phyloP scores from a whole-genome alignment of 306 rosid genomes.

The Coriaria nepalensis region DNA sequence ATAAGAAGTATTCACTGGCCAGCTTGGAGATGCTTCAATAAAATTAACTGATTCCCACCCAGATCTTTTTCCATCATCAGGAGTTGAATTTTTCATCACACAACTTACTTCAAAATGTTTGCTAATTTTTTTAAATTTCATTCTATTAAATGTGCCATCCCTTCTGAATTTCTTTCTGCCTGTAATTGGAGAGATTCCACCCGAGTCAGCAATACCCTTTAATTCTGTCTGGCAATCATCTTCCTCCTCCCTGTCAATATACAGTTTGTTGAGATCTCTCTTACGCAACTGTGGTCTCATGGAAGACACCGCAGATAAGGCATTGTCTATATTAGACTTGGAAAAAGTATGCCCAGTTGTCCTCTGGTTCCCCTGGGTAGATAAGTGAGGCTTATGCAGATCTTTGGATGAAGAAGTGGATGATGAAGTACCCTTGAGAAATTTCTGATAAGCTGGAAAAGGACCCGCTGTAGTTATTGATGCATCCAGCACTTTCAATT shows the following conservation, averaged over 20 bases:
- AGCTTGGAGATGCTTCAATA: slow-evolving; percentile 15
- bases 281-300: slow-evolving; percentile 21
- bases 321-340: slow-evolving; percentile 10
- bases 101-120: neutral
- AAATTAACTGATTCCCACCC: slow-evolving; percentile 6
- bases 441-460: slow-evolving; percentile 16
- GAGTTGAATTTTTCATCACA: slow-evolving; percentile 14
- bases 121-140: too few species aligned
- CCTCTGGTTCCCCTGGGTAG: slow-evolving; percentile 13
- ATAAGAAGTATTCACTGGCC: slow-evolving; percentile 15
- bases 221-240: slow-evolving; percentile 19
- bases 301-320: slow-evolving; percentile 10
- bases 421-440: slow-evolving; percentile 9
- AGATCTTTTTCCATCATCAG: slow-evolving; percentile 15
- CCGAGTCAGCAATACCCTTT: slow-evolving; percentile 17
- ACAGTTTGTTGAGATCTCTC: slow-evolving; percentile 16
- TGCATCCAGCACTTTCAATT: slow-evolving; percentile 15
- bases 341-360: slow-evolving; percentile 10
- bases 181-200: slow-evolving; percentile 19
- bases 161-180: slow-evolving; percentile 27
- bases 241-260: slow-evolving; percentile 8
- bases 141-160: slow-evolving; percentile 18
- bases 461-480: slow-evolving; percentile 18
- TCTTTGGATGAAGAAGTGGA: slow-evolving; percentile 20
- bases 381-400: slow-evolving; percentile 13